Evolutionary conservation across 495 filamentous ascomycete species (phyloP).

Genomic region (Hypoxylon rickii): DNA sequence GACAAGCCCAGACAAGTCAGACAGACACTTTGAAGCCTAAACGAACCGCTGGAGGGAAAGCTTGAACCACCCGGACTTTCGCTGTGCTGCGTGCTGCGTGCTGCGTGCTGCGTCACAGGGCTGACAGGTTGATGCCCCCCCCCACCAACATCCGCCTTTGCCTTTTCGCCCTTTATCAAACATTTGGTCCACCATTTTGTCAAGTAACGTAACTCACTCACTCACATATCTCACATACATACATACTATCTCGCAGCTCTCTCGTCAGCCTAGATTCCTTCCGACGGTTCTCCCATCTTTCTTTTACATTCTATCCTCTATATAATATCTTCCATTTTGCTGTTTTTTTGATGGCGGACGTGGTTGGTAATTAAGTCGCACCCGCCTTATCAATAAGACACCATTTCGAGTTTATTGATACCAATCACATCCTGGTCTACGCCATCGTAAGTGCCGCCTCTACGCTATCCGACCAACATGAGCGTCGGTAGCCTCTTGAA

Average conservation of each 20-base stretch:
- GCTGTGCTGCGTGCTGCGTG: too few species aligned
- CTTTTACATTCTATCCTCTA: not conserved
- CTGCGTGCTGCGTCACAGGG: slow-evolving; percentile 27
- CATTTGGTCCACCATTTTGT: too few species aligned
- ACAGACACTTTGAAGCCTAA: too few species aligned
- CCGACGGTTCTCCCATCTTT: too few species aligned
- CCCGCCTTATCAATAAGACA: slow-evolving; percentile 6
- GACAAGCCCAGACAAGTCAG: too few species aligned
- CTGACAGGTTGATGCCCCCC: too few species aligned
- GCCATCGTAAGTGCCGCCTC: slow-evolving; percentile 3
- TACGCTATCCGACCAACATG: slow-evolving; percentile 46
- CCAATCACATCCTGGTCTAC: not conserved
- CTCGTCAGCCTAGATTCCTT: slow-evolving; percentile 7
- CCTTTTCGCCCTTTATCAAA: not conserved
- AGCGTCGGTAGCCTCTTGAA: slow-evolving; percentile 56
- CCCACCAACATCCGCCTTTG: slow-evolving; percentile 17
- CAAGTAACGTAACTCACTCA: too few species aligned
- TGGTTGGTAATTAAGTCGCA: not conserved
- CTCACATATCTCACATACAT: not conserved
- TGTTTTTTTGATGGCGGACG: slow-evolving; percentile 14
- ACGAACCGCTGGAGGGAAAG: too few species aligned
- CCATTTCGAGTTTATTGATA: not conserved
- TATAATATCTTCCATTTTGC: slow-evolving; percentile 9
- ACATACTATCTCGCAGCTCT: not conserved
- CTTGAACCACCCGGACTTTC: too few species aligned